Evolutionary conservation across 768 basidiomycete species (phyloP).

Genomic region (Collybia sordida): DNA sequence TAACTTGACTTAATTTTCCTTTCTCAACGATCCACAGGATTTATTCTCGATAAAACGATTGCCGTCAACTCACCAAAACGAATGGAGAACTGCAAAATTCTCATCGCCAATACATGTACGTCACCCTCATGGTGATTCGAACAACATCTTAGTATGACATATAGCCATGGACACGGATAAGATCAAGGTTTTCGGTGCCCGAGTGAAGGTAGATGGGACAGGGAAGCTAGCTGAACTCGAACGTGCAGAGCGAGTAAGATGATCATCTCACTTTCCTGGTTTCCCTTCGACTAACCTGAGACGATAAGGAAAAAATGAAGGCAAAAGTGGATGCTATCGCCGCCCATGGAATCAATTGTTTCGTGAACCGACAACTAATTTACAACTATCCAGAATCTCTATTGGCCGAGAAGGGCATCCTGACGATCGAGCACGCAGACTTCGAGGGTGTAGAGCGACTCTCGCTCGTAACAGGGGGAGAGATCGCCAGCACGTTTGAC

Average conservation of each 20-base stretch:
- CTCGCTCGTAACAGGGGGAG: conserved; percentile 95
- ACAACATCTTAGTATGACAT: neutral
- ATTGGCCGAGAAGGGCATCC: conserved; percentile 90
- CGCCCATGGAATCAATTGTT: conserved; percentile 92
- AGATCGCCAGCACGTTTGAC: conserved; percentile 96
- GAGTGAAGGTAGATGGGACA: conserved; percentile 93
- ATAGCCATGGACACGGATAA: conserved; percentile 99
- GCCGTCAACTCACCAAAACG: conserved; percentile 94
- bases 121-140: neutral
- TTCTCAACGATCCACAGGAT: conserved; percentile 51
- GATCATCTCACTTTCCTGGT: neutral
- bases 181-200: conserved; percentile 98
- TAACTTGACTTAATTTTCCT: neutral
- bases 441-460: conserved; percentile 98
- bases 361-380: conserved; percentile 97
- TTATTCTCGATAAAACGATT: conserved; percentile 96
- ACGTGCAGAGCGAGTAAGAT: conserved; percentile 81
- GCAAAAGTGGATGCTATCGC: conserved; percentile 95
- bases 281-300: neutral
- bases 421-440: conserved; percentile 98
- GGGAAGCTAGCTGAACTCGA: conserved; percentile 98
- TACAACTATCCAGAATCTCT: conserved; percentile 99
- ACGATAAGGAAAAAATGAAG: conserved; percentile 96
- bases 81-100: conserved; percentile 90
- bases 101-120: conserved; percentile 98